A percentile compares a stretch with the other conserved stretches of the same genome.
These are phyloP conservation scores for Phialophora tarda DNA, from an alignment of 2,329 filamentous ascomycete genomes.

Conservation along the genomic window DNA sequence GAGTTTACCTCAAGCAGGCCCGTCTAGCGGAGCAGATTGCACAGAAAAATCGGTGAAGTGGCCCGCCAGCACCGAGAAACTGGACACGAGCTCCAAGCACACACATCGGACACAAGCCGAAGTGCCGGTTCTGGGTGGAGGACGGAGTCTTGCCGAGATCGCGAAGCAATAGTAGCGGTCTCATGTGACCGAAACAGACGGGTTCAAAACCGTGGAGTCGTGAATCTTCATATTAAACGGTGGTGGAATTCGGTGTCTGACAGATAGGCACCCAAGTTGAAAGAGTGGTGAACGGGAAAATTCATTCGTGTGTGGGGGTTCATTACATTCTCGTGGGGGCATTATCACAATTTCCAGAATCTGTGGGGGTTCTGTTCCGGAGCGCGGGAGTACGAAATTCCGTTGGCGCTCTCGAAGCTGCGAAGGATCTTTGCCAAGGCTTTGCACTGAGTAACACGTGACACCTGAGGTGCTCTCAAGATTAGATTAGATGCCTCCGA, in stretches of 20 bases:
- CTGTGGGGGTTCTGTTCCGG: not conserved
- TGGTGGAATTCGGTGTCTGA: too few relatives aligned
- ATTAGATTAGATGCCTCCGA: slow-evolving; percentile 13
- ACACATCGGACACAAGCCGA: not conserved
- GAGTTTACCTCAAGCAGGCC: not conserved
- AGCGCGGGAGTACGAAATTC: not conserved
- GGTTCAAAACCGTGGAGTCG: not conserved
- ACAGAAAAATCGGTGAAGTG: not conserved
- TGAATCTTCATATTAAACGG: not conserved
- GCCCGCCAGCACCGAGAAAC: not conserved
- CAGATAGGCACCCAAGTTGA: not conserved
- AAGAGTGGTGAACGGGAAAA: not conserved
- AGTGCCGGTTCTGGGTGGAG: not conserved
- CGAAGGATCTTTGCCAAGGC: not conserved
- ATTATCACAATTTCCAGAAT: not conserved
- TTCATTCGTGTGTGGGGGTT: not conserved
- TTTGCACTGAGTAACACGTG: not conserved
- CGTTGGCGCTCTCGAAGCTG: too few relatives aligned
- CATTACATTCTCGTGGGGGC: not conserved
- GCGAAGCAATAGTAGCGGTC: not conserved
- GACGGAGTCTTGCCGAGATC: slow-evolving; percentile 3
- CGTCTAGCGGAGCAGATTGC: not conserved
- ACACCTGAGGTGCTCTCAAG: not conserved
- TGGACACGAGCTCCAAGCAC: not conserved
- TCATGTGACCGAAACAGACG: not conserved